A percentile compares a stretch with the other conserved stretches of the same genome.
Evolutionary conservation across 345 rosid species (phyloP).

Genomic region (Citrus mangshanensis): DNA sequence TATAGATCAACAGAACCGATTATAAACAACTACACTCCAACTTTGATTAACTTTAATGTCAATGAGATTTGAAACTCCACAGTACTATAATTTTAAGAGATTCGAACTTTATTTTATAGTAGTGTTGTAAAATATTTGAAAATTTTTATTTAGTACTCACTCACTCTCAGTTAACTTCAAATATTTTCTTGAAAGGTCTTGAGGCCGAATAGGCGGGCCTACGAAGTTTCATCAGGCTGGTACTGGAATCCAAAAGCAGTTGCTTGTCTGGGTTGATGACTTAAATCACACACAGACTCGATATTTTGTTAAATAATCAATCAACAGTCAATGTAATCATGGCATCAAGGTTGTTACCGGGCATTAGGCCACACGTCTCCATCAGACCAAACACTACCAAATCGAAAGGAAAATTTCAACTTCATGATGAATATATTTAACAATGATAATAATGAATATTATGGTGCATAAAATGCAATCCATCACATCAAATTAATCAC

Average conservation of each 20-base stretch:
- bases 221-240: not conserved
- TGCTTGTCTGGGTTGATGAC: slow-evolving; percentile 13
- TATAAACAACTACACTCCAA: not conserved
- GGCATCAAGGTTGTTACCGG: slow-evolving; percentile 20
- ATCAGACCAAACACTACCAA: slow-evolving; percentile 42
- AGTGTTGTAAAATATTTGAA: too few species aligned
- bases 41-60: too few species aligned
- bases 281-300: not conserved
- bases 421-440: slow-evolving; percentile 4
- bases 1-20: too few species aligned
- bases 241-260: not conserved
- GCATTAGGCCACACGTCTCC: slow-evolving; percentile 35
- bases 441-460: not conserved
- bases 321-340: slow-evolving; percentile 18
- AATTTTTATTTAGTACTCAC: not conserved
- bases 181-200: too few species aligned
- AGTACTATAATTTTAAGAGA: too few species aligned
- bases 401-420: slow-evolving; percentile 11
- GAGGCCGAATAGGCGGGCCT: not conserved
- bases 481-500: slow-evolving; percentile 12
- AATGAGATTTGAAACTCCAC: not conserved
- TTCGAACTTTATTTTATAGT: too few species aligned
- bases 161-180: not conserved
- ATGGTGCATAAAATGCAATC: not conserved
- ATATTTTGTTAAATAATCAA: slow-evolving; percentile 18